These are phyloP conservation scores for Candida ovalis DNA, from an alignment of 805 yeast genomes.

Conservation along the genomic window DNA sequence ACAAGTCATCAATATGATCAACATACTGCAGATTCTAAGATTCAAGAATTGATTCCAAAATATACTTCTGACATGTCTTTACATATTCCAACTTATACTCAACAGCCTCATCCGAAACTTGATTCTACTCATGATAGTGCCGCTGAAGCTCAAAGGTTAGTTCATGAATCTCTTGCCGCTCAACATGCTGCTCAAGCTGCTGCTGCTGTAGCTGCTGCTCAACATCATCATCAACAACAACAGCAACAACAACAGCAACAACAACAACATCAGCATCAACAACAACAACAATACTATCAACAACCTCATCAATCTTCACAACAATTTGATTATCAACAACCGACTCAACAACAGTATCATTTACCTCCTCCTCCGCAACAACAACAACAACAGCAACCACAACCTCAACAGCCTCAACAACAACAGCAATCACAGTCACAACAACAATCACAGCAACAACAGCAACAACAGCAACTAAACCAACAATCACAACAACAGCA, in stretches of 20 bases:
- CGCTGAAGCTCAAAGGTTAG: constrained; percentile 15
- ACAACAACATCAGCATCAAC: constrained; percentile 13
- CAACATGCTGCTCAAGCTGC: constrained; percentile 9
- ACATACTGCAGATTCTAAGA: constrained; percentile 16
- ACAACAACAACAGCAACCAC: constrained; percentile 1
- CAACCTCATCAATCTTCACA: constrained; percentile 13
- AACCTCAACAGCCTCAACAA: constrained; percentile 1
- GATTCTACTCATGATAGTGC: not conserved
- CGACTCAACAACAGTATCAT: constrained; percentile 3
- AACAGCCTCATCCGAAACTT: constrained; percentile 2
- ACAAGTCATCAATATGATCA: constrained; percentile 14
- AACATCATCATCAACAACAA: constrained; percentile 7
- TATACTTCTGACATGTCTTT: constrained; percentile 15
- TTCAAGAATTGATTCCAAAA: constrained; percentile 20
- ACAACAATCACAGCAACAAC: not conserved
- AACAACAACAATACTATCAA: constrained; percentile 7
- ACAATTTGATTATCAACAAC: constrained; percentile 10
- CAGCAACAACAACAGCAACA: constrained; percentile 9
- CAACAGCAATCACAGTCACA: constrained; percentile 2
- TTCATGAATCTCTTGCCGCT: constrained; percentile 19
- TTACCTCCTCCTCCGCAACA: not conserved
- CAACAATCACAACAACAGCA: constrained; percentile 2
- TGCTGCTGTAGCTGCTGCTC: constrained; percentile 21
- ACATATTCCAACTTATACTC: constrained; percentile 15
- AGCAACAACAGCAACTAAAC: constrained; percentile 5